phyloP scores from a whole-genome alignment of 331 rosid genomes.

The Phaseolus coccineus region DNA sequence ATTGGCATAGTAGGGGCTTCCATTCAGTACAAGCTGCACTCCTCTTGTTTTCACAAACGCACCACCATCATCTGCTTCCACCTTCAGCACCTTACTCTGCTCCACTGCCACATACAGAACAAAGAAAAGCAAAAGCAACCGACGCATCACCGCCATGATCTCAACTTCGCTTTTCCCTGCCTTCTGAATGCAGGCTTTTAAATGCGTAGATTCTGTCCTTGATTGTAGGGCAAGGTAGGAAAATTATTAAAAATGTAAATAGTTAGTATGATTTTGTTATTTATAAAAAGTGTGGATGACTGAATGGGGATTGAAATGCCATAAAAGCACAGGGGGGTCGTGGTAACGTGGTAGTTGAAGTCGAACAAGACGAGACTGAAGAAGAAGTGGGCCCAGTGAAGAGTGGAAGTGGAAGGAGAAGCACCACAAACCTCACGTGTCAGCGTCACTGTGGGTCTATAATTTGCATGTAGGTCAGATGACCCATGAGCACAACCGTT shows the following conservation, averaged over 20 bases:
- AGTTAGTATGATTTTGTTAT: neutral
- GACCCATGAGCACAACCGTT: neutral
- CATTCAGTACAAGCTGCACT: conserved; percentile 69
- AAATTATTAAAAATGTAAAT: neutral
- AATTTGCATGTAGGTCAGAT: neutral
- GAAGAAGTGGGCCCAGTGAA: neutral
- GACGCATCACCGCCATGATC: conserved; percentile 23
- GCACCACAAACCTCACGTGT: conserved; percentile 25
- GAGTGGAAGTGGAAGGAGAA: neutral
- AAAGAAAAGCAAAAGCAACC: conserved; percentile 47
- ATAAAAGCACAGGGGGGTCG: neutral
- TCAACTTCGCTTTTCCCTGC: neutral
- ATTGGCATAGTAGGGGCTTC: conserved; percentile 75
- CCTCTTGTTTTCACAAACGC: conserved; percentile 83
- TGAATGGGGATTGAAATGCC: too few relatives aligned
- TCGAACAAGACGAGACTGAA: neutral
- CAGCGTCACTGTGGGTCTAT: conserved; percentile 18
- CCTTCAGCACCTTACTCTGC: conserved; percentile 39
- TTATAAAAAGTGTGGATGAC: too few relatives aligned
- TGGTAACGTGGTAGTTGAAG: conserved; percentile 10
- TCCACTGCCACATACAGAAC: conserved; percentile 41
- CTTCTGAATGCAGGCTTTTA: conserved; percentile 14
- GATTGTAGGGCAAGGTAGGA: neutral
- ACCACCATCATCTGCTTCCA: conserved; percentile 59
- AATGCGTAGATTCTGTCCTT: conserved; percentile 23